These are phyloP conservation scores for Thraustochytrium striatum DNA, from an alignment of 352 stramenopile genomes.

Conservation along the genomic window DNA sequence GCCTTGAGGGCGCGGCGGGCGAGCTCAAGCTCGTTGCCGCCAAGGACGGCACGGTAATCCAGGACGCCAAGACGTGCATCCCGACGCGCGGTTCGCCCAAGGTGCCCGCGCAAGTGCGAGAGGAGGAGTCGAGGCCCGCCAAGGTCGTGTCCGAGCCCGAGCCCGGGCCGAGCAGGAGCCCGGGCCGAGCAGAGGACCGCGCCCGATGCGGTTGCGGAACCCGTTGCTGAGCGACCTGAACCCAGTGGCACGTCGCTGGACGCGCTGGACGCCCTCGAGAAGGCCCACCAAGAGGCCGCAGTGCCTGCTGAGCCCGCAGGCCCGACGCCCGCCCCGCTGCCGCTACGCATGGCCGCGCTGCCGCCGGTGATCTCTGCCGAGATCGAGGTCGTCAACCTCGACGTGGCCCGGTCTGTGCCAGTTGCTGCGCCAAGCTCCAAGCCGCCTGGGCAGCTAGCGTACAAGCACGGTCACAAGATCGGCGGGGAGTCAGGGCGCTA, in stretches of 20 bases:
- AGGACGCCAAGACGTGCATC: too few species aligned
- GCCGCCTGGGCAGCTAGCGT: conserved; percentile 20
- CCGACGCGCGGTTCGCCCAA: neutral
- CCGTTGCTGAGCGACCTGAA: too few species aligned
- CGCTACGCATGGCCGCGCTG: neutral
- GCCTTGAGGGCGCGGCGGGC: neutral
- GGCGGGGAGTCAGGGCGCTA: neutral
- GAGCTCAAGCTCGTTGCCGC: too few species aligned
- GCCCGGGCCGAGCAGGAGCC: too few species aligned
- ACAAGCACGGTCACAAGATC: conserved; percentile 41
- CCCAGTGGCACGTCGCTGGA: too few species aligned
- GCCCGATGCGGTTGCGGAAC: too few species aligned
- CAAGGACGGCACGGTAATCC: too few species aligned
- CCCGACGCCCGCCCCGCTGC: neutral
- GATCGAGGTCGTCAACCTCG: conserved; percentile 29
- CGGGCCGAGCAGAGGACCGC: too few species aligned
- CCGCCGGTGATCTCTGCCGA: conserved; percentile 39
- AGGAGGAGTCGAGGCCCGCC: neutral
- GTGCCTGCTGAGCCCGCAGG: neutral
- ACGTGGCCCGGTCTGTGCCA: neutral
- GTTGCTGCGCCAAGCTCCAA: conserved; percentile 15
- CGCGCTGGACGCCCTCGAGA: too few species aligned
- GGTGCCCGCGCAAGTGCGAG: too few species aligned
- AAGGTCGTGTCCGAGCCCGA: neutral
- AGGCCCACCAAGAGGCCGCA: too few species aligned